These are phyloP conservation scores for Pleurotus citrinopileatus DNA, from an alignment of 768 basidiomycete species.

Conservation along the genomic window DNA sequence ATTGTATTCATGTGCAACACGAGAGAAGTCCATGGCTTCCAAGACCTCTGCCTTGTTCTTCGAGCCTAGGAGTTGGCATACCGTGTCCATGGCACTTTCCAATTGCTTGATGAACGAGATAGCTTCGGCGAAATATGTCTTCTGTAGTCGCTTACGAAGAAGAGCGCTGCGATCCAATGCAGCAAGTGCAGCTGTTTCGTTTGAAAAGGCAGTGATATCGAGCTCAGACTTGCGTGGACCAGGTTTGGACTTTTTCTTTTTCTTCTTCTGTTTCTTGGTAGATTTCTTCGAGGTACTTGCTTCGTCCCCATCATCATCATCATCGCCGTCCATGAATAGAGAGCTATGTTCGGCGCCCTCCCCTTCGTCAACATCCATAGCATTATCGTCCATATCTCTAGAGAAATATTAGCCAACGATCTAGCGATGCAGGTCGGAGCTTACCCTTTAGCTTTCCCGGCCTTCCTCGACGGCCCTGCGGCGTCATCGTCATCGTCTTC, in stretches of 20 bases:
- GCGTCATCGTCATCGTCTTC: constrained; percentile 23
- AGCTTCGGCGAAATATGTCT: constrained; percentile 86
- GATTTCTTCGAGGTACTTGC: constrained; percentile 21
- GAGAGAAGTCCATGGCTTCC: constrained; percentile 89
- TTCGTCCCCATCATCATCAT: no score
- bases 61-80: constrained; percentile 80
- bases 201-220: constrained; percentile 61
- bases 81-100: constrained; percentile 61
- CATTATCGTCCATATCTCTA: constrained; percentile 39
- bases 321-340: constrained; percentile 40
- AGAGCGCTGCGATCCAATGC: constrained; percentile 66
- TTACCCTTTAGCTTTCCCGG: constrained; percentile 29
- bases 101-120: constrained; percentile 71
- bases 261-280: constrained; percentile 30
- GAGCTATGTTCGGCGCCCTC: constrained; percentile 29
- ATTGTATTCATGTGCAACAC: constrained; percentile 75
- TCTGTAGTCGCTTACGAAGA: constrained; percentile 65
- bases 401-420: neutral
- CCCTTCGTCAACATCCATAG: constrained; percentile 34
- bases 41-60: constrained; percentile 82
- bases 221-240: constrained; percentile 68
- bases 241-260: constrained; percentile 42
- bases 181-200: constrained; percentile 71
- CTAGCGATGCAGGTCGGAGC: neutral
- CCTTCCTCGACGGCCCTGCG: constrained; percentile 22